These are phyloP conservation scores for Leishmania aethiopica DNA, from an alignment of 208 protist species.

Conservation along the genomic window DNA sequence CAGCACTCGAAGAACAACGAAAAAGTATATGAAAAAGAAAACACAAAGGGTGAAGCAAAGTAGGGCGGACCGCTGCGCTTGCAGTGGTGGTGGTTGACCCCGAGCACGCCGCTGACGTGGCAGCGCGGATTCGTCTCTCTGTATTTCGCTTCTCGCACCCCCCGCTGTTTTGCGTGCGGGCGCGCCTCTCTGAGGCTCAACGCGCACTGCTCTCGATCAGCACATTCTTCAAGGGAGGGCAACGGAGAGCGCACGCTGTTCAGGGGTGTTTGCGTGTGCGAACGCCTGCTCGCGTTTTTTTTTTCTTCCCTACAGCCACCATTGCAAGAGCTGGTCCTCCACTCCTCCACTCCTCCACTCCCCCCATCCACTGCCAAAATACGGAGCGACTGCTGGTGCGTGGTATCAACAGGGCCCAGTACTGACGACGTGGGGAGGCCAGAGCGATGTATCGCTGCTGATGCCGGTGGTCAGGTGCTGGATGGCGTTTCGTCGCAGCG, in stretches of 20 bases:
- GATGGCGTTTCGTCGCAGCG: background rate
- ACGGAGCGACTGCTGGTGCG: background rate
- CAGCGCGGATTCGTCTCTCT: no score
- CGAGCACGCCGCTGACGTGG: no score
- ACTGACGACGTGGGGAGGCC: background rate
- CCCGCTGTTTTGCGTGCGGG: background rate
- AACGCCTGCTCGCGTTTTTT: background rate
- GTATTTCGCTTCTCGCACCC: no score
- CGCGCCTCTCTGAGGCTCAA: background rate
- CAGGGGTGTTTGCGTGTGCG: background rate
- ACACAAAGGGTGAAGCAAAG: no score
- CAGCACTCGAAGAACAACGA: no score
- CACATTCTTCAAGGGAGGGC: background rate
- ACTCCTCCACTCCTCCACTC: background rate
- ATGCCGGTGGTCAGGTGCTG: background rate
- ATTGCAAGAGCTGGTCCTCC: background rate
- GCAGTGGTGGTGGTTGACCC: no score
- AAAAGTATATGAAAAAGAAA: no score
- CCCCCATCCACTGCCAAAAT: background rate
- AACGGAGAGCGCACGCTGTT: background rate
- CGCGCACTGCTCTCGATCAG: background rate
- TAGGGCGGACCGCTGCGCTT: no score
- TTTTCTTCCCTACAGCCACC: background rate
- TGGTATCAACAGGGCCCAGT: background rate
- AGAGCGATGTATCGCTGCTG: background rate